phyloP scores from a whole-genome alignment of 2,329 filamentous ascomycete genomes.

The Fusarium haematococcum region DNA sequence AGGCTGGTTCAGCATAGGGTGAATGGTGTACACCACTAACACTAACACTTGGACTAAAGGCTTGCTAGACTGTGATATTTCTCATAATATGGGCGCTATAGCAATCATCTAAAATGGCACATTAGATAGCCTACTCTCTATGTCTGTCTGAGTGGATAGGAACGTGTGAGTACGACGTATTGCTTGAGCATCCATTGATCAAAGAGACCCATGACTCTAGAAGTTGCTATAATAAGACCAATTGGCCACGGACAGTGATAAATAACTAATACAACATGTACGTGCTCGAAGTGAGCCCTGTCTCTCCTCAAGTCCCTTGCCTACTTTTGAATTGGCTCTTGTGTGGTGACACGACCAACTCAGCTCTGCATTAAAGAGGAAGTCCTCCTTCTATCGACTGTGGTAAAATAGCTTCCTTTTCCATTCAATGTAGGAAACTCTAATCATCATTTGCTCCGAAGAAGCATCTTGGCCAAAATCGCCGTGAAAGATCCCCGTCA shows the following conservation, averaged over 20 bases:
- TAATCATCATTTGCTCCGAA: background rate
- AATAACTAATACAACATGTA: background rate
- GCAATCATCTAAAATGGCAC: rapidly evolving
- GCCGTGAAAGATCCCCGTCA: background rate
- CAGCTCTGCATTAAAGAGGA: background rate
- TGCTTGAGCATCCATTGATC: background rate
- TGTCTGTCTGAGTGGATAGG: background rate
- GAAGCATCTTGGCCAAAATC: background rate
- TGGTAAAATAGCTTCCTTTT: background rate
- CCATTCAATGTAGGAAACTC: background rate
- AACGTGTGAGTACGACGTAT: background rate
- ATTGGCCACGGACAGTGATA: background rate
- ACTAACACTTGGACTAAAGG: background rate
- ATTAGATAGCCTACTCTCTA: too few species aligned
- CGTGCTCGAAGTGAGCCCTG: background rate
- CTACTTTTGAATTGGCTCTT: background rate
- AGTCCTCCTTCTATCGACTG: background rate
- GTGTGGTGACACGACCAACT: background rate
- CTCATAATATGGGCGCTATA: background rate
- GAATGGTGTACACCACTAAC: background rate
- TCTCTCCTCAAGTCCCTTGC: background rate
- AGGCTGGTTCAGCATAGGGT: background rate
- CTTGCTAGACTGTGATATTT: too few species aligned
- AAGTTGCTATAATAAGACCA: background rate
- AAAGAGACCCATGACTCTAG: background rate